phyloP scores from a whole-genome alignment of 2,329 filamentous ascomycete genomes.

The Elsinoe australis region DNA sequence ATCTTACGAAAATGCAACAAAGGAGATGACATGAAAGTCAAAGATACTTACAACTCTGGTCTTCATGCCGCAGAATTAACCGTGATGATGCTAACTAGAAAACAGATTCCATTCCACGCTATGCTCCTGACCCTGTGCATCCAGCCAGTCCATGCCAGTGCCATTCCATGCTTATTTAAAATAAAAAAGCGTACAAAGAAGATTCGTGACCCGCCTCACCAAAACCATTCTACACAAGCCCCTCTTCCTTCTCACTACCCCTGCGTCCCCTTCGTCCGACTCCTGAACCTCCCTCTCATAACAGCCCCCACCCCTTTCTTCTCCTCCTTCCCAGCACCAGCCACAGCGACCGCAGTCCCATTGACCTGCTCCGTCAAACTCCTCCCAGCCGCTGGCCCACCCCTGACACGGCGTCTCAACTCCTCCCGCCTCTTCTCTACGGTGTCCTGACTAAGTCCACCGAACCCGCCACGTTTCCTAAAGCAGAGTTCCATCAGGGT shows the following conservation, averaged over 20 bases:
- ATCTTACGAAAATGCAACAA: no score
- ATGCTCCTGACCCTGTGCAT: no score
- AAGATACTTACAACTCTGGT: no score
- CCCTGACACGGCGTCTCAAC: background rate
- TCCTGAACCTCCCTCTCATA: conserved; percentile 17
- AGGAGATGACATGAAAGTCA: no score
- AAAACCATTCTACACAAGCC: no score
- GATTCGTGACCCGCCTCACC: background rate
- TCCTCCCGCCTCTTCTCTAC: conserved; percentile 71
- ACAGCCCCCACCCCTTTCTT: conserved; percentile 17
- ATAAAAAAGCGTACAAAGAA: background rate
- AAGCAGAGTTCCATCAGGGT: conserved; percentile 75
- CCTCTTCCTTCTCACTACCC: background rate
- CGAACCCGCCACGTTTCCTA: conserved; percentile 59
- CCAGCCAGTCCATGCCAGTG: no score
- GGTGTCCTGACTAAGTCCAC: conserved; percentile 69
- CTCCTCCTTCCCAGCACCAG: background rate
- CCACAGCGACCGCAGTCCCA: background rate
- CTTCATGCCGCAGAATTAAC: no score
- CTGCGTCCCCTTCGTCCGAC: conserved; percentile 9
- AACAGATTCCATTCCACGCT: background rate
- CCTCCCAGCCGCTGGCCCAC: background rate
- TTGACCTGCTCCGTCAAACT: conserved; percentile 1
- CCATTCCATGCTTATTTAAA: no score
- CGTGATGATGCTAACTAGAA: no score